Evolutionary conservation across 1,139 yeast genomes (phyloP).

Genomic region (Suhomyces panamericanus): DNA sequence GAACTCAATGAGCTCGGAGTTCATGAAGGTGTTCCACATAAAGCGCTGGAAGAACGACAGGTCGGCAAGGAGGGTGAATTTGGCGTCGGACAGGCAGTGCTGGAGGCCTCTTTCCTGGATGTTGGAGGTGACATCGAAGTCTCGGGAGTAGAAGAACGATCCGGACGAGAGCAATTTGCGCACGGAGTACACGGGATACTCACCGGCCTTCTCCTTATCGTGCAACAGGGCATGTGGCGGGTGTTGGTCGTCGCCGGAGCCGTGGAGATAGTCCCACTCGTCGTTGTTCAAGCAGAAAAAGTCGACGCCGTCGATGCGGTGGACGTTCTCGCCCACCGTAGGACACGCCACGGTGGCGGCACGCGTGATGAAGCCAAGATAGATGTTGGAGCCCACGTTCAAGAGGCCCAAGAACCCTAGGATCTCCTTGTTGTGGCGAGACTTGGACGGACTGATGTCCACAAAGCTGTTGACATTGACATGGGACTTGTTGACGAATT

Average conservation of each 20-base stretch:
- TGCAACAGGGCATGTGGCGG: conserved; percentile 13
- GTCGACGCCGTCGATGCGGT: conserved; percentile 55
- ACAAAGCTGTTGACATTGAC: conserved; percentile 41
- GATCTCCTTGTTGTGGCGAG: conserved; percentile 31
- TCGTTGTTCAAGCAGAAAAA: conserved; percentile 63
- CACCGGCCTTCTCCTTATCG: conserved; percentile 30
- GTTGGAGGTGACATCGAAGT: conserved; percentile 64
- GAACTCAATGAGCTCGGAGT: conserved; percentile 58
- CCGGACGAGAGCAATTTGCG: conserved; percentile 60
- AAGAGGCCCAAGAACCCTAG: conserved; percentile 64
- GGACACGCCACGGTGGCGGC: conserved; percentile 62
- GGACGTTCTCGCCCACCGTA: conserved; percentile 51
- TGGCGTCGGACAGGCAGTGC: conserved; percentile 25
- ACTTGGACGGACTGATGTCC: conserved; percentile 39
- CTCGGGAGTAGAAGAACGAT: conserved; percentile 62
- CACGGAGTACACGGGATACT: conserved; percentile 61
- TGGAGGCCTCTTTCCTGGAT: conserved; percentile 55
- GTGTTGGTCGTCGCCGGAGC: conserved; percentile 20
- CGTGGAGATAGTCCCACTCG: conserved; percentile 45
- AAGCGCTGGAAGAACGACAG: conserved; percentile 54
- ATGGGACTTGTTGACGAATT: conserved; percentile 41
- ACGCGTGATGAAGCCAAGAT: conserved; percentile 58
- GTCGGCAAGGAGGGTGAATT: conserved; percentile 39
- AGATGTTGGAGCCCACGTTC: conserved; percentile 53
- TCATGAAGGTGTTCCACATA: conserved; percentile 66